Percentiles rank a stretch among this genome's conserved stretches.
Evolutionary conservation across 2,329 filamentous ascomycete genomes (phyloP).

Genomic region (Furcasterigmium sp.): DNA sequence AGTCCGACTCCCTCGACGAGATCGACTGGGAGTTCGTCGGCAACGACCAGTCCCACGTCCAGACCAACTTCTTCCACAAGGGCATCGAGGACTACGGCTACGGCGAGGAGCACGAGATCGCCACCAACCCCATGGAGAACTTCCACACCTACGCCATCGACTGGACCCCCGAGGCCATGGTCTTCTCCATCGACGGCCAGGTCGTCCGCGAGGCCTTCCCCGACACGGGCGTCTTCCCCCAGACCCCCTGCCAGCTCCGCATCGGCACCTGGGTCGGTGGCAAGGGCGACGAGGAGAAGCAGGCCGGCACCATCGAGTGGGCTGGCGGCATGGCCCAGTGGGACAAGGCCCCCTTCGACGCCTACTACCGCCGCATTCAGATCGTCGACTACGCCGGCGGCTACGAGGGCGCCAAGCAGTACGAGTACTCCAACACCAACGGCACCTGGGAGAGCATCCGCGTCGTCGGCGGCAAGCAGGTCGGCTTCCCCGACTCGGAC

Average conservation of each 20-base stretch:
- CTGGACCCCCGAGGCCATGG: conserved; percentile 55
- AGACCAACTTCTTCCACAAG: conserved; percentile 51
- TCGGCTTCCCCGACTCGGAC: background rate
- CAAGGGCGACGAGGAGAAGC: conserved; percentile 33
- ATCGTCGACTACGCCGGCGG: conserved; percentile 23
- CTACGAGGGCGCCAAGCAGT: conserved; percentile 18
- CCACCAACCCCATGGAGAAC: conserved; percentile 26
- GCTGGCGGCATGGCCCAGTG: conserved; percentile 50
- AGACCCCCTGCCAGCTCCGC: conserved; percentile 65
- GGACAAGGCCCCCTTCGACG: conserved; percentile 17
- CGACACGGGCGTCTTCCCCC: conserved; percentile 54
- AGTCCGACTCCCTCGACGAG: conserved; percentile 47
- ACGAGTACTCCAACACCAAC: conserved; percentile 19
- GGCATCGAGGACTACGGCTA: conserved; percentile 49
- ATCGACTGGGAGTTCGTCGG: conserved; percentile 43
- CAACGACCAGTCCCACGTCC: conserved; percentile 22
- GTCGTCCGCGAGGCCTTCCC: conserved; percentile 41
- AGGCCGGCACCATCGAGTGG: conserved; percentile 61
- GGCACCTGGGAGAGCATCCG: conserved; percentile 21
- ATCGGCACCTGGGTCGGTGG: conserved; percentile 54
- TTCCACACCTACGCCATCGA: conserved; percentile 64
- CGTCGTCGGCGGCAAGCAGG: conserved; percentile 19
- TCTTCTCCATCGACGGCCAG: conserved; percentile 53
- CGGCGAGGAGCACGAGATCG: conserved; percentile 42
- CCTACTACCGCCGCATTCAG: conserved; percentile 18